Evolutionary conservation across 306 rosid species (phyloP).

Genomic region (Prunus campanulata): DNA sequence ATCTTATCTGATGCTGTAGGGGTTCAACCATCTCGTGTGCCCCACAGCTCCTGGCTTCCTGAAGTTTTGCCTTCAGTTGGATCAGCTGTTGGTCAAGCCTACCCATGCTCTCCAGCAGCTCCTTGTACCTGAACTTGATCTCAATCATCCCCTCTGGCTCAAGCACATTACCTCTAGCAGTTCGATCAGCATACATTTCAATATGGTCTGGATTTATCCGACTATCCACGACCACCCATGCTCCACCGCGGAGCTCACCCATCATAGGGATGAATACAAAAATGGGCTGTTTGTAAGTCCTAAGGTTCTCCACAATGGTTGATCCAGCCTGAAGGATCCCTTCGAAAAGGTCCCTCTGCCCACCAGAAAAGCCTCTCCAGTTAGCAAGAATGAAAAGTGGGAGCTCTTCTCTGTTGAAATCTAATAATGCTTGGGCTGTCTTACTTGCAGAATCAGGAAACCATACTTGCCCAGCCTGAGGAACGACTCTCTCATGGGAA

Average conservation of each 20-base stretch:
- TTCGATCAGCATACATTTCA: conserved; percentile 89
- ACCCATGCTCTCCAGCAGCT: conserved; percentile 88
- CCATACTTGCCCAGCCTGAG: conserved; percentile 99
- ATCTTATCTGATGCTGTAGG: conserved; percentile 70
- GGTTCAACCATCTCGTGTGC: conserved; percentile 44
- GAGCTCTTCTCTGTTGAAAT: conserved; percentile 93
- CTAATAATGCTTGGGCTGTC: conserved; percentile 92
- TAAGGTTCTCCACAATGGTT: conserved; percentile 96
- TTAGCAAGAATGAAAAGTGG: conserved; percentile 96
- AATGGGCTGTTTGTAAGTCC: conserved; percentile 92
- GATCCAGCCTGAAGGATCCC: conserved; percentile 99
- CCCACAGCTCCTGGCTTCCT: conserved; percentile 62
- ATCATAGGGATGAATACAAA: conserved; percentile 95
- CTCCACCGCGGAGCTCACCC: conserved; percentile 99
- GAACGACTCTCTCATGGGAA: conserved; percentile 95
- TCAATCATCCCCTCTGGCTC: conserved; percentile 99
- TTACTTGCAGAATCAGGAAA: conserved; percentile 94
- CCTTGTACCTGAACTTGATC: conserved; percentile 90
- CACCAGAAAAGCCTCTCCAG: conserved; percentile 99
- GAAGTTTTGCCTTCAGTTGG: conserved; percentile 65
- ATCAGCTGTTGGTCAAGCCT: conserved; percentile 83
- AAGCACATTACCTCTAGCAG: conserved; percentile 93
- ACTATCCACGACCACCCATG: conserved; percentile 97
- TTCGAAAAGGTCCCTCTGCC: conserved; percentile 99
- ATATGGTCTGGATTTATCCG: conserved; percentile 86